Evolutionary conservation across 176 grass and related monocot species (phyloP).

Genomic region (Echinochloa phyllopogon): DNA sequence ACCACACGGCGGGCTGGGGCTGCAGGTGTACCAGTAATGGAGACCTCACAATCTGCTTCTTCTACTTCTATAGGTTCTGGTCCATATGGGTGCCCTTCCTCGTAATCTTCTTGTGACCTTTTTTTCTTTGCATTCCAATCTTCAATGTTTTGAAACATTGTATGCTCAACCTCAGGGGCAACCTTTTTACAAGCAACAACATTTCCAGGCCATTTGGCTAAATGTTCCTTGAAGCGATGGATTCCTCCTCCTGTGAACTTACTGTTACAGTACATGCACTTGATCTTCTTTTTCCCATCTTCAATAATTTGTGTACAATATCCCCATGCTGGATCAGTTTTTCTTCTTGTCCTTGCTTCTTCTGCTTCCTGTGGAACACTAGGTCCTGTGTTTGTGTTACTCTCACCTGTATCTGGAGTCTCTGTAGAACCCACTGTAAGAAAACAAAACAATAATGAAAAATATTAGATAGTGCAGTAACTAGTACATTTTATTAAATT

Average conservation of each 20-base stretch:
- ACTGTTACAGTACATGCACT: not conserved
- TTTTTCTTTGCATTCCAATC: not conserved
- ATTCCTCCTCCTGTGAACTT: not conserved
- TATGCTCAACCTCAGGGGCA: not conserved
- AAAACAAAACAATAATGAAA: not conserved
- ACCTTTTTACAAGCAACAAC: not conserved
- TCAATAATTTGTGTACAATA: not conserved
- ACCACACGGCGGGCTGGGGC: not conserved
- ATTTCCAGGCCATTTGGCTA: not conserved
- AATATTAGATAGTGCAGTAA: too few species aligned
- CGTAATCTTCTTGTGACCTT: not conserved
- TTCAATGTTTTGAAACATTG: not conserved
- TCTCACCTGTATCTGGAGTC: not conserved
- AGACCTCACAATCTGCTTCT: not conserved
- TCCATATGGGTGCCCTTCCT: not conserved
- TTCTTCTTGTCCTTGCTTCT: not conserved
- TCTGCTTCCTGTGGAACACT: not conserved
- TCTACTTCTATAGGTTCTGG: not conserved
- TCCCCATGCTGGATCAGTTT: not conserved
- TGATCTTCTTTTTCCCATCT: not conserved
- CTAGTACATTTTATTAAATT: too few species aligned
- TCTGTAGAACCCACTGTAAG: not conserved
- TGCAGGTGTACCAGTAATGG: not conserved
- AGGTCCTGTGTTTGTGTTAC: not conserved
- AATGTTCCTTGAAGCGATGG: constrained; percentile 4